These are phyloP conservation scores for Millerozyma acaciae DNA, from an alignment of 805 yeast genomes.

Conservation along the genomic window DNA sequence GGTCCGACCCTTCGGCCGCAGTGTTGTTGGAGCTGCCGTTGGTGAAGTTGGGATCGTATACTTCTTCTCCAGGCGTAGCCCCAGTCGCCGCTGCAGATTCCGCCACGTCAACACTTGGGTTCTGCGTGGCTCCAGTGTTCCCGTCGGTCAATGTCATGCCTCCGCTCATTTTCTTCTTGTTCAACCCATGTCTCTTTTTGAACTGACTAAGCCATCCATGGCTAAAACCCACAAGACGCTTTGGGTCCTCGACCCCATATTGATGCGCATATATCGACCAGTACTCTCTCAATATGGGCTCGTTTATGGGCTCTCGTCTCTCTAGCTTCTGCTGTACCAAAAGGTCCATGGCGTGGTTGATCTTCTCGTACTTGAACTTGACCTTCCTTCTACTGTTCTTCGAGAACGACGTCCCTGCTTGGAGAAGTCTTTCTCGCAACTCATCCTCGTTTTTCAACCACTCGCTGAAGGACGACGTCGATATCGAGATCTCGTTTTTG, in stretches of 20 bases:
- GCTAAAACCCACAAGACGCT: constrained; percentile 49
- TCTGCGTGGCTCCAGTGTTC: background rate
- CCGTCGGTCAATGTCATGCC: constrained; percentile 1
- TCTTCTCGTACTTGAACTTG: constrained; percentile 52
- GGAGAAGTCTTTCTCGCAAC: constrained; percentile 42
- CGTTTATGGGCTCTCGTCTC: constrained; percentile 46
- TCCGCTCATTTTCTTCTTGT: constrained; percentile 28
- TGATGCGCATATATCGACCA: constrained; percentile 55
- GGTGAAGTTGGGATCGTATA: constrained; percentile 15
- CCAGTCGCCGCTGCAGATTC: constrained; percentile 4
- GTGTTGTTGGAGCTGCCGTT: constrained; percentile 7
- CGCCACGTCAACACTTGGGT: constrained; percentile 3
- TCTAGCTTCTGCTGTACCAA: constrained; percentile 44
- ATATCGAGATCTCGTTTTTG: constrained; percentile 47
- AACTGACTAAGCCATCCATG: constrained; percentile 65
- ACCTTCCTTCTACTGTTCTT: constrained; percentile 42
- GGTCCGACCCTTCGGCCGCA: constrained; percentile 2
- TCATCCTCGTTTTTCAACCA: constrained; percentile 57
- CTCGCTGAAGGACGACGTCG: constrained; percentile 58
- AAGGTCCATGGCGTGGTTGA: constrained; percentile 56
- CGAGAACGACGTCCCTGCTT: constrained; percentile 27
- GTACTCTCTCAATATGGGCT: constrained; percentile 51
- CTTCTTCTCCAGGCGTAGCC: constrained; percentile 9
- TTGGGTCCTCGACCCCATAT: constrained; percentile 59
- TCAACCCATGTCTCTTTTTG: constrained; percentile 53